Evolutionary conservation across 345 rosid species (phyloP), one percentile per base, ranked within the genome.

Genomic region (Lumnitzera littorea): DNA sequence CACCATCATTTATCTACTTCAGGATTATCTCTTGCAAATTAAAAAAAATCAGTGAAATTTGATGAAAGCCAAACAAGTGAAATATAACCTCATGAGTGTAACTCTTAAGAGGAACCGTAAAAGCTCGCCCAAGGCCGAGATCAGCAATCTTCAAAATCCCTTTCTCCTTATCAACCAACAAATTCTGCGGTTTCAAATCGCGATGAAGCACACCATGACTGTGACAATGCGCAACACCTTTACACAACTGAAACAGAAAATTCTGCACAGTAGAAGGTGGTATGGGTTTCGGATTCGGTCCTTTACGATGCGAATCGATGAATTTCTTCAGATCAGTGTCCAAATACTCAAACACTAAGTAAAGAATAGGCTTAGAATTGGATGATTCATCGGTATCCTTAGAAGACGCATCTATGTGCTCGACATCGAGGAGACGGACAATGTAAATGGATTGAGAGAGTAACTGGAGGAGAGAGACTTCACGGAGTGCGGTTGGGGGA

Each of bases 401-500:
- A 63, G 68, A 46, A 51, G 29, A 12, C 24, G 80, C 72, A 29
- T 81, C 87, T 57, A 87, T 85, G 75, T 89, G 91, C 48, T 92
- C 98, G 61, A 92, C 98, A 81, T 65, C 73, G 72, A 92, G 96
- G 53, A 92, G 86, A 25, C 96, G 94, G 50, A 92, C 98, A 15
- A 89, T 75, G 70, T 89, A 89, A 69, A 92, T 80, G 24, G 96
- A 92, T 36, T 86, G 86, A 2, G 98, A 92, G 20, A 92, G 80
- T 91, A 92, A 72, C 65, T 89, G 98, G 47, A 92, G 98, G 54
- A 92, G 85, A 24, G 96, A 92, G 31, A 89, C 91, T 70, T 92
- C 96, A 0, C 98, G 86, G 70, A 89, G 96, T 0, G 98, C 96
- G 24, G 98, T 91, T 0, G 98, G 98, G 29, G 98, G 98, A 1